Conservation (phyloP, 805 yeast genomes). For the Kodamaea neixiangensis region DNA sequence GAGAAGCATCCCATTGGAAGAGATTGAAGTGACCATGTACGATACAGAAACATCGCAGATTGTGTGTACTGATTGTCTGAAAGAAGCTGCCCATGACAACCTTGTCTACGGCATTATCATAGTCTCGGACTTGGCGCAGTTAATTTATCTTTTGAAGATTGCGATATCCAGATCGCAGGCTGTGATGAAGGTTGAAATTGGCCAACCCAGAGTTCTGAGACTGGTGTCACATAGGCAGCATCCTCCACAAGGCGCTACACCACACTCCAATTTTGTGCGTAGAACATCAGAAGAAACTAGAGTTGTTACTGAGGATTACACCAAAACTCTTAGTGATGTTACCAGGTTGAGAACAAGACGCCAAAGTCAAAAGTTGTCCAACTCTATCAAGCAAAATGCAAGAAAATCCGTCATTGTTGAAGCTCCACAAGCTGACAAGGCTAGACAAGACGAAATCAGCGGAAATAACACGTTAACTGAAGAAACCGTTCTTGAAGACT, state of each 20-base stretch:
- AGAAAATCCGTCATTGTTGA: conserved; percentile 68
- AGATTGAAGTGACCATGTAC: conserved; percentile 49
- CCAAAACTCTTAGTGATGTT: conserved; percentile 72
- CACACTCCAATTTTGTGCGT: conserved; percentile 2
- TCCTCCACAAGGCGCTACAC: conserved; percentile 1
- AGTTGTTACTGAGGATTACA: conserved; percentile 46
- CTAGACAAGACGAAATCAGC: conserved; percentile 23
- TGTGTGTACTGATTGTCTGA: conserved; percentile 64
- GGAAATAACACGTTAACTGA: conserved; percentile 14
- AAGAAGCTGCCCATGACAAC: conserved; percentile 22
- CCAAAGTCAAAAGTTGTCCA: conserved; percentile 59
- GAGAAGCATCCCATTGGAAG: conserved; percentile 28
- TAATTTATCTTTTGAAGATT: conserved; percentile 74
- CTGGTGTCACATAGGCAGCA: conserved; percentile 1
- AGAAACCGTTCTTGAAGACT: conserved; percentile 17
- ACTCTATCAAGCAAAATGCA: conserved; percentile 57
- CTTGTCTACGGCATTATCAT: conserved; percentile 54
- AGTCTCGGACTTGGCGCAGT: conserved; percentile 73
- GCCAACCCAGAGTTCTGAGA: conserved; percentile 1
- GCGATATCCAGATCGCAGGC: conserved; percentile 75
- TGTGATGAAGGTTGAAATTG: conserved; percentile 46
- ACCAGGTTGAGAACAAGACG: conserved; percentile 73
- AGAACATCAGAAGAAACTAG: conserved; percentile 6
- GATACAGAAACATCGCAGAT: conserved; percentile 38
- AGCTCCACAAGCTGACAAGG: conserved; percentile 54